Conservation (phyloP, 441 rosid species). For the Raphanus hybrid region DNA sequence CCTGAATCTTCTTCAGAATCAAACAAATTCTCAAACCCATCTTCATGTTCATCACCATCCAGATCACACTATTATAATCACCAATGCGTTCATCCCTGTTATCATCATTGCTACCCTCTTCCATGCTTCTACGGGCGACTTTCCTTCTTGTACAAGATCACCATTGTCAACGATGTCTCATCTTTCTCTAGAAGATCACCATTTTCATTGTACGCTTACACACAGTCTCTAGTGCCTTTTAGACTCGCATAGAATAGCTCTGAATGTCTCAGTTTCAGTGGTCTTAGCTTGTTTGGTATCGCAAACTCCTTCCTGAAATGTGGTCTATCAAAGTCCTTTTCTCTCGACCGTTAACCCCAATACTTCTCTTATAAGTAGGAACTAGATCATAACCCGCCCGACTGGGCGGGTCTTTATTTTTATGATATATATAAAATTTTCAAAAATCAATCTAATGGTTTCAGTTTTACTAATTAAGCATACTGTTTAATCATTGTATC, state of each 20-base stretch:
- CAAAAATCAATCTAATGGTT: too few relatives aligned
- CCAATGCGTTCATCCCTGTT: conserved; percentile 4
- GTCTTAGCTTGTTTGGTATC: conserved; percentile 76
- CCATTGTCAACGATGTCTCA: conserved; percentile 25
- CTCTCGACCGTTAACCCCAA: conserved; percentile 68
- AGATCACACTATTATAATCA: conserved; percentile 16
- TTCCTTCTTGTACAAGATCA: conserved; percentile 65
- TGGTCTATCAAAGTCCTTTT: conserved; percentile 78
- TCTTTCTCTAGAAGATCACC: conserved; percentile 70
- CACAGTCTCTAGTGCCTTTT: conserved; percentile 81
- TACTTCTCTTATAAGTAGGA: conserved; percentile 54
- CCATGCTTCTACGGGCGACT: conserved; percentile 22
- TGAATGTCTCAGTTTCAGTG: conserved; percentile 53
- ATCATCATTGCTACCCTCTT: neutral
- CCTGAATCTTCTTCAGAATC: conserved; percentile 53
- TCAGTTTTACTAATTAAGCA: too few relatives aligned
- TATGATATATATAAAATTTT: too few relatives aligned
- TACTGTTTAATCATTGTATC: too few relatives aligned
- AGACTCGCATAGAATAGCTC: conserved; percentile 80
- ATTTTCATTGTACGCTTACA: conserved; percentile 66
- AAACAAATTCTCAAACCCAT: conserved; percentile 75
- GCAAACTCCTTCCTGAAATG: conserved; percentile 86
- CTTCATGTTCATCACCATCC: conserved; percentile 49
- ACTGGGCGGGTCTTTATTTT: too few relatives aligned
- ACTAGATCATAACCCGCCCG: too few relatives aligned